Conservation (phyloP, 495 filamentous ascomycete genomes). For the Talaromyces nanjingensis region DNA sequence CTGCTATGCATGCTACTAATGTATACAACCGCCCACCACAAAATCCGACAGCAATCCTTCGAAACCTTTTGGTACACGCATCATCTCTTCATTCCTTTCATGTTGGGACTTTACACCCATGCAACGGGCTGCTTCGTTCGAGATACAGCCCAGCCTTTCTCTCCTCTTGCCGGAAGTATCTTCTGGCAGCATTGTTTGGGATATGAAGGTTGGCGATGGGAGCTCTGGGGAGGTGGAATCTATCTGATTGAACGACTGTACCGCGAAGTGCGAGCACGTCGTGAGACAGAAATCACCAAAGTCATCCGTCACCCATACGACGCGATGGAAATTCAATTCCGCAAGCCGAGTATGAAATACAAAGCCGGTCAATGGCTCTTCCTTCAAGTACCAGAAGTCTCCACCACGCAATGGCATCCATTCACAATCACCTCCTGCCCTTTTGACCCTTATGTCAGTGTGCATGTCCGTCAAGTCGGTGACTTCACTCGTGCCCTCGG, state of each 20-base stretch:
- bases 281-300: slow-evolving; percentile 81
- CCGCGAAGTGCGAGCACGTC: slow-evolving; percentile 76
- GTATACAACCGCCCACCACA: slow-evolving; percentile 90
- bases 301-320: slow-evolving; percentile 97
- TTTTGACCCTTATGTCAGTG: slow-evolving; percentile 84
- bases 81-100: slow-evolving; percentile 93
- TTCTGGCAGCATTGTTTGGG: slow-evolving; percentile 96
- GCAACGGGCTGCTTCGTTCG: slow-evolving; percentile 94
- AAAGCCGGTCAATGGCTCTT: slow-evolving; percentile 98
- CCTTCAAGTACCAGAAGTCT: slow-evolving; percentile 84
- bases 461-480: slow-evolving; percentile 93
- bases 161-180: slow-evolving; percentile 69
- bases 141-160: slow-evolving; percentile 59
- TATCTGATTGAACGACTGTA: slow-evolving; percentile 89
- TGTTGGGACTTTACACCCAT: slow-evolving; percentile 91
- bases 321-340: slow-evolving; percentile 95
- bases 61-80: slow-evolving; percentile 99
- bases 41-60: slow-evolving; percentile 92
- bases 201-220: slow-evolving; percentile 97
- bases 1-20: slow-evolving; percentile 97
- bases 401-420: slow-evolving; percentile 90
- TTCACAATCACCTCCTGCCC: slow-evolving; percentile 99
- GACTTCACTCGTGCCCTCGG: slow-evolving; percentile 88
- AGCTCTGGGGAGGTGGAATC: slow-evolving; percentile 75
- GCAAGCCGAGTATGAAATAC: slow-evolving; percentile 94